phyloP scores from a whole-genome alignment of 805 yeast species.

The Metschnikowia proteae region DNA sequence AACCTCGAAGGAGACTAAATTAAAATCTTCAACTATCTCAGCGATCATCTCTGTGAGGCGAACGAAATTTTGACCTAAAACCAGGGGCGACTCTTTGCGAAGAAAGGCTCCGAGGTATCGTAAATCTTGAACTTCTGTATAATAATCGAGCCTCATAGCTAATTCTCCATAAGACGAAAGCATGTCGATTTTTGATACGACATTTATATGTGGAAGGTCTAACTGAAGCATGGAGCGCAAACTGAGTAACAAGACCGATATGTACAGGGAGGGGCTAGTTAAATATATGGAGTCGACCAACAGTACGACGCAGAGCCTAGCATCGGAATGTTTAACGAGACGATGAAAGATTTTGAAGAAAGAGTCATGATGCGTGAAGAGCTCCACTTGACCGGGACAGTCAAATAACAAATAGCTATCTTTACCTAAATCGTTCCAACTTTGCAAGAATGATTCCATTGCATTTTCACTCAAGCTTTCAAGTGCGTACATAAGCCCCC shows the following conservation, averaged over 20 bases:
- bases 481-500: conserved; percentile 85
- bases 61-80: conserved; percentile 57
- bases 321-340: conserved; percentile 52
- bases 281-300: conserved; percentile 79
- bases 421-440: conserved; percentile 22
- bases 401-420: conserved; percentile 71
- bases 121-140: conserved; percentile 89
- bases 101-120: conserved; percentile 62
- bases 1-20: conserved; percentile 84
- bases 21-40: conserved; percentile 82
- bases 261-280: conserved; percentile 84
- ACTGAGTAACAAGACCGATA: conserved; percentile 75
- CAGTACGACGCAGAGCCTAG: conserved; percentile 80
- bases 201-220: conserved; percentile 90
- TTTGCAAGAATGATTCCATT: conserved; percentile 48
- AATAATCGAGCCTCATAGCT: conserved; percentile 79
- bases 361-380: conserved; percentile 85
- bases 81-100: conserved; percentile 67
- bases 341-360: conserved; percentile 62
- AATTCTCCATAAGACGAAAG: conserved; percentile 72
- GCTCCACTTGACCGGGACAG: conserved; percentile 95
- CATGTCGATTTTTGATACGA: conserved; percentile 85
- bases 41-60: conserved; percentile 72
- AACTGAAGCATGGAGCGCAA: conserved; percentile 89
- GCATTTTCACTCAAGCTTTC: conserved; percentile 52